Percentiles rank a stretch among this genome's conserved stretches.
These are phyloP conservation scores for Ascochyta fabae DNA, from an alignment of 2,329 filamentous ascomycete species.

Conservation along the genomic window DNA sequence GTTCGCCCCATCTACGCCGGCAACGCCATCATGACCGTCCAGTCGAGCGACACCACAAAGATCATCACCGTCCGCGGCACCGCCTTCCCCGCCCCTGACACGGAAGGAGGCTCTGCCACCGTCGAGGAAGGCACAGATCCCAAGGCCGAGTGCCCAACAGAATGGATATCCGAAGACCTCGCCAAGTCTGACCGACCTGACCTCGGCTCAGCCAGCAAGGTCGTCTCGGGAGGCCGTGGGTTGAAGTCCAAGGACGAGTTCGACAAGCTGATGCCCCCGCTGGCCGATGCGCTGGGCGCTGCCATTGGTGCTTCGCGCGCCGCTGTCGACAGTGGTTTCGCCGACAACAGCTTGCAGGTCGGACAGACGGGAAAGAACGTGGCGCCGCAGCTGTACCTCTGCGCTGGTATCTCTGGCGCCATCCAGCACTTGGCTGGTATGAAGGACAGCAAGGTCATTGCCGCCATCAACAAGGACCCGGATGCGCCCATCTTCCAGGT, in stretches of 20 bases:
- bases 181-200: slow-evolving; percentile 94
- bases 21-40: slow-evolving; percentile 94
- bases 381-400: slow-evolving; percentile 92
- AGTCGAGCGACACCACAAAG: slow-evolving; percentile 85
- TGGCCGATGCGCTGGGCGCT: slow-evolving; percentile 92
- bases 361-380: slow-evolving; percentile 99
- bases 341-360: slow-evolving; percentile 97
- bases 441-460: slow-evolving; percentile 99
- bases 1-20: slow-evolving; percentile 97
- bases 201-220: slow-evolving; percentile 83
- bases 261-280: slow-evolving; percentile 86
- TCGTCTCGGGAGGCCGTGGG: slow-evolving; percentile 92
- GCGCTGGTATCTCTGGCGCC: slow-evolving; percentile 93
- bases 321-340: slow-evolving; percentile 95
- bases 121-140: slow-evolving; percentile 85
- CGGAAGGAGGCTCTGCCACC: slow-evolving; percentile 74
- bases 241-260: slow-evolving; percentile 99
- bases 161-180: slow-evolving; percentile 95
- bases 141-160: slow-evolving; percentile 72
- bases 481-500: slow-evolving; percentile 99
- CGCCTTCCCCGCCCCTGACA: slow-evolving; percentile 78
- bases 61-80: slow-evolving; percentile 92
- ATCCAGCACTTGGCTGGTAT: slow-evolving; percentile 99
- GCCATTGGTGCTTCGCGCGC: slow-evolving; percentile 94
- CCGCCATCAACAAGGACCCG: slow-evolving; percentile 95